phyloP scores from a whole-genome alignment of 805 yeast genomes.

The Yamadazyma nakazawae region DNA sequence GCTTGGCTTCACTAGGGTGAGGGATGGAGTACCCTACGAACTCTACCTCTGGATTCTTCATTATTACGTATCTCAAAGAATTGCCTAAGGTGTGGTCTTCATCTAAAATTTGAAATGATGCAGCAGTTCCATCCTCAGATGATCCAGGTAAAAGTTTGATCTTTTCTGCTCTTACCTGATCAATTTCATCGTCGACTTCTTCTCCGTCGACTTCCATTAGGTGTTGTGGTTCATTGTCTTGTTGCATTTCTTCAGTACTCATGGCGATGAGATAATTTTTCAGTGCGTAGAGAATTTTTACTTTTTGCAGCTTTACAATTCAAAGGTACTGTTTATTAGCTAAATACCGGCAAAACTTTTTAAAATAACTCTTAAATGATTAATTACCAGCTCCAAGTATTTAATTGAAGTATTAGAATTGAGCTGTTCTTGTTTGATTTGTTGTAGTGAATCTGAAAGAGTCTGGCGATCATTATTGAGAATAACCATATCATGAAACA shows the following conservation, averaged over 20 bases:
- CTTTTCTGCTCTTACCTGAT: slow-evolving; percentile 42
- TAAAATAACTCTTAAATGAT: no score
- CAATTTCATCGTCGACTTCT: slow-evolving; percentile 42
- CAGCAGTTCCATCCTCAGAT: slow-evolving; percentile 90
- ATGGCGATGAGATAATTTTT: slow-evolving; percentile 1
- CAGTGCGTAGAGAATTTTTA: slow-evolving; percentile 1
- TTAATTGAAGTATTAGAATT: no score
- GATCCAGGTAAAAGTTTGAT: slow-evolving; percentile 77
- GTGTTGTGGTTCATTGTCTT: neutral
- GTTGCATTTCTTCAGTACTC: slow-evolving; percentile 1
- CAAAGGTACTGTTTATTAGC: neutral
- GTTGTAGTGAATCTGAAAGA: no score
- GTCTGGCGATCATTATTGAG: no score
- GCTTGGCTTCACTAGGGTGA: slow-evolving; percentile 89
- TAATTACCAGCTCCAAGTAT: no score
- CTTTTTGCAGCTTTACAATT: neutral
- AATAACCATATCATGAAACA: no score
- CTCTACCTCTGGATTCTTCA: slow-evolving; percentile 97
- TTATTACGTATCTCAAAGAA: slow-evolving; percentile 86
- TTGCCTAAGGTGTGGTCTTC: slow-evolving; percentile 98
- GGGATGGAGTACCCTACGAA: slow-evolving; percentile 98
- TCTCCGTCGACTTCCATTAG: neutral
- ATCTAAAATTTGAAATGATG: slow-evolving; percentile 86
- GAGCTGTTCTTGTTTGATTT: no score
- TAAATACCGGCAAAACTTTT: no score